Evolutionary conservation across 139 green algal genomes (phyloP), one percentile per base, ranked within the genome.

Genomic region (Limnomonas spitsbergensis): DNA sequence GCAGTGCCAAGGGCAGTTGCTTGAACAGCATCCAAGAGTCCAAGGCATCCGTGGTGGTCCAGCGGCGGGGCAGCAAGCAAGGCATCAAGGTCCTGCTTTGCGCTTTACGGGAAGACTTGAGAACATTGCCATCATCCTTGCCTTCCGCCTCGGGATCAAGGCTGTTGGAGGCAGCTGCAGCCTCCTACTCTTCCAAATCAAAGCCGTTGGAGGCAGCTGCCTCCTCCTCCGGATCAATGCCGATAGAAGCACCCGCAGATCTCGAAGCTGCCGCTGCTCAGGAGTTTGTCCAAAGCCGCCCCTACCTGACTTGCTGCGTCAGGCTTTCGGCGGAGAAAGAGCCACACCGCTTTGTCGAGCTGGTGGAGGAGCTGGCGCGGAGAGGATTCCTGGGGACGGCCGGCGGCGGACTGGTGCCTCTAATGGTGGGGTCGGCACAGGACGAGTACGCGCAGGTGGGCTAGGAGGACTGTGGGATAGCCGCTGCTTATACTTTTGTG

Each of bases 281-380:
- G 31, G 4, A 4, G 1, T 80, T 54, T 29, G 37, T 40, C 2
- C 3, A 20, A 14, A 56, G n/a, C 6, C 75, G 75, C 1, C 75
- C 56, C 37, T 80, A 75, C 29, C 38, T 80, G 47, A 74, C 54
- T 7, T 80, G 92, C 81, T 91, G 87, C 39, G 93, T 97, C 66
- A 79, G 93, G 0, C 75, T 94, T 7, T 92, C 86, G 0, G 84
- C 81, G 0, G 93, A 97, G 73, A 97, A 97, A 85, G 93, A 97
- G 80, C 86, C 93, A 0, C 53, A 89, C 37, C 75, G 89, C 35
- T 97, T 95, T 79, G 85, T 92, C 7, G 83, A 82, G 0, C 32
- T 93, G 31, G 81, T 92, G 38, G 80, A 81, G 29, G 82, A 76
- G 29, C 77, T 95, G 68, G 83, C 82, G 1, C 37, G 47, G 0